A percentile compares a stretch with the other conserved stretches of the same genome.
Evolutionary conservation across 2,329 filamentous ascomycete genomes (phyloP).

Genomic region (Phialophora tarda): DNA sequence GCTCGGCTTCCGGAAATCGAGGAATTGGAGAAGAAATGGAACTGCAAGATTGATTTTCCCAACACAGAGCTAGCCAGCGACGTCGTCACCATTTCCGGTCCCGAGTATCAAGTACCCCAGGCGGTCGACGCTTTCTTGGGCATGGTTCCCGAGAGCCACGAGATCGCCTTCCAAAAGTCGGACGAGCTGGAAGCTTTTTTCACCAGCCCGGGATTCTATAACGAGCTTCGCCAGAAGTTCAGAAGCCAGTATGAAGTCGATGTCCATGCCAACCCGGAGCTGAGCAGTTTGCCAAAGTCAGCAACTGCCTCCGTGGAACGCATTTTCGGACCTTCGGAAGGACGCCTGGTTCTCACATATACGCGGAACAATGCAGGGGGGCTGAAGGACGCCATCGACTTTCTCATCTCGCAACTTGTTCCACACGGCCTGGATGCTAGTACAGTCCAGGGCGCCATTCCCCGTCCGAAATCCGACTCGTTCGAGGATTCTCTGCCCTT

Average conservation of each 20-base stretch:
- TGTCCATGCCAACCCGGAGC: slow-evolving; percentile 67
- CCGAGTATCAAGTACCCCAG: slow-evolving; percentile 96
- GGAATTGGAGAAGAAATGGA: slow-evolving; percentile 97
- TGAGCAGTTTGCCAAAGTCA: slow-evolving; percentile 43
- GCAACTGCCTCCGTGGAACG: slow-evolving; percentile 46
- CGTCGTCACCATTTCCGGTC: slow-evolving; percentile 91
- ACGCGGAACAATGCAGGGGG: slow-evolving; percentile 97
- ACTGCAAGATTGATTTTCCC: slow-evolving; percentile 98
- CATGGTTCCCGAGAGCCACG: slow-evolving; percentile 97
- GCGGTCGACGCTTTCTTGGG: slow-evolving; percentile 95
- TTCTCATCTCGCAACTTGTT: slow-evolving; percentile 82
- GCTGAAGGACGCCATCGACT: slow-evolving; percentile 94
- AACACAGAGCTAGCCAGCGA: slow-evolving; percentile 98
- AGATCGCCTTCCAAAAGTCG: slow-evolving; percentile 80
- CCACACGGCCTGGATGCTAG: slow-evolving; percentile 86
- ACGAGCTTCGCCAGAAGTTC: slow-evolving; percentile 80
- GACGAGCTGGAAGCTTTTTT: slow-evolving; percentile 80
- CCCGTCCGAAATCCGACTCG: slow-evolving; percentile 97
- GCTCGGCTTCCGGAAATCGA: slow-evolving; percentile 87
- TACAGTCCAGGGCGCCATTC: slow-evolving; percentile 90
- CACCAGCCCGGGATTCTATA: slow-evolving; percentile 77
- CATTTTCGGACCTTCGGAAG: slow-evolving; percentile 57
- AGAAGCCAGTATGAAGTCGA: slow-evolving; percentile 92
- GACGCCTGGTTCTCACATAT: slow-evolving; percentile 74
- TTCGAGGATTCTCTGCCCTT: slow-evolving; percentile 97